A percentile compares a stretch with the other conserved stretches of the same genome.
Evolutionary conservation across 768 basidiomycete species (phyloP).

Genomic region (Leccinum arenicola): DNA sequence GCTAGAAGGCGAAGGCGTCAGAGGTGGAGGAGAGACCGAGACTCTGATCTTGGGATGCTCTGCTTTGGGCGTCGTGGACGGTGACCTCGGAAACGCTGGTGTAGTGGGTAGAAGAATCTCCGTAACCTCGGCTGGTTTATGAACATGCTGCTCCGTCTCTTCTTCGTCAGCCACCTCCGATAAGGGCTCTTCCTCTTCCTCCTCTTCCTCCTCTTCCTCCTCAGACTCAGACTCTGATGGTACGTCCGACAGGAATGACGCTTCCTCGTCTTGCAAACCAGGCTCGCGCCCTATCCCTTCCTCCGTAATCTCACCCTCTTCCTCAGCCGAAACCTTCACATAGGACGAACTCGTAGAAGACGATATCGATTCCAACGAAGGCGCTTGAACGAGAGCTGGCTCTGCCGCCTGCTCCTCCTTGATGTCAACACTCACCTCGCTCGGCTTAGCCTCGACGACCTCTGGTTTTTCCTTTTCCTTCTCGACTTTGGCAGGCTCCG

Average conservation of each 20-base stretch:
- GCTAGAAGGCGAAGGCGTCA: conserved; percentile 21
- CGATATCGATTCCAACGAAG: conserved; percentile 35
- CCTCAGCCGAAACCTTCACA: conserved; percentile 39
- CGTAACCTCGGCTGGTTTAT: conserved; percentile 23
- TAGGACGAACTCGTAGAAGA: conserved; percentile 46
- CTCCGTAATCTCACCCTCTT: conserved; percentile 23
- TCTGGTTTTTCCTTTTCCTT: not conserved
- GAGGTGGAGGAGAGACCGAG: conserved; percentile 31
- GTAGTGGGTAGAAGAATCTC: conserved; percentile 23
- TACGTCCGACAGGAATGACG: conserved; percentile 25
- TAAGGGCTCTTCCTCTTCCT: conserved; percentile 24
- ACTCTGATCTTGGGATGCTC: conserved; percentile 43
- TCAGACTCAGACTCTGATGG: conserved; percentile 33
- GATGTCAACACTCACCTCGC: not conserved
- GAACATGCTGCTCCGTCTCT: conserved; percentile 18
- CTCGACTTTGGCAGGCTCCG: not conserved
- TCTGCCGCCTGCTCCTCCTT: conserved; percentile 12
- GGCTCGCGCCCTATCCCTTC: conserved; percentile 23
- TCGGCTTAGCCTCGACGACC: not conserved
- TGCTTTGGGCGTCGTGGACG: conserved; percentile 58
- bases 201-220: conserved; percentile 25
- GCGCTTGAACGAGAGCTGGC: conserved; percentile 5
- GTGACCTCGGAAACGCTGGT: conserved; percentile 45
- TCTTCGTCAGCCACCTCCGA: conserved; percentile 16
- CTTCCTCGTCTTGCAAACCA: conserved; percentile 35